These are phyloP conservation scores for Radiomyces spectabilis DNA, from an alignment of 192 early-diverging fungal genomes.

Conservation along the genomic window DNA sequence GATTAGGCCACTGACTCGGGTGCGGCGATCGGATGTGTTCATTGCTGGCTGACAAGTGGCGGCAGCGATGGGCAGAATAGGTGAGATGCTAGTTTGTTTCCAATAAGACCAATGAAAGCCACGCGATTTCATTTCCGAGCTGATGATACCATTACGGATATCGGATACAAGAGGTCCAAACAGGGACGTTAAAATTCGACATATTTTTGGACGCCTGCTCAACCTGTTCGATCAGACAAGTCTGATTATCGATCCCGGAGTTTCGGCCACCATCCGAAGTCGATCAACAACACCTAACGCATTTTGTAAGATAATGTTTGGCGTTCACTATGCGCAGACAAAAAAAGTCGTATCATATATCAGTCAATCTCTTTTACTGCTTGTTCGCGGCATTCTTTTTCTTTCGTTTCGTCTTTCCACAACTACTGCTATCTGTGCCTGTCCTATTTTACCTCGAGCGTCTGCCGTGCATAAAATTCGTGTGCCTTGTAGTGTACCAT, in stretches of 20 bases:
- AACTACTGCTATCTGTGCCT: too few species aligned
- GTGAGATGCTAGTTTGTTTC: too few species aligned
- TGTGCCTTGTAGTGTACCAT: too few species aligned
- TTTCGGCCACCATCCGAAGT: slow-evolving; percentile 27
- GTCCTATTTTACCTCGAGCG: too few species aligned
- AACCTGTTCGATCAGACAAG: slow-evolving; percentile 22
- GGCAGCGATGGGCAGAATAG: slow-evolving; percentile 49
- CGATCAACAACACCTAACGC: slow-evolving; percentile 45
- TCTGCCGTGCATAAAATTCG: too few species aligned
- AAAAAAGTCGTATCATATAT: too few species aligned
- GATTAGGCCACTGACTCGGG: neutral
- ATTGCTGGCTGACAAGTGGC: slow-evolving; percentile 8
- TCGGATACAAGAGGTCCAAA: slow-evolving; percentile 44
- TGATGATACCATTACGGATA: slow-evolving; percentile 40
- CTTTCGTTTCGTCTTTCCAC: too few species aligned
- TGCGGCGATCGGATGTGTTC: slow-evolving; percentile 4
- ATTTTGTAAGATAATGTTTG: slow-evolving; percentile 44
- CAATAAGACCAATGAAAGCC: too few species aligned
- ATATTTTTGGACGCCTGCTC: slow-evolving; percentile 52
- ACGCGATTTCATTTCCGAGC: slow-evolving; percentile 48
- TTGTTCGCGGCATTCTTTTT: too few species aligned
- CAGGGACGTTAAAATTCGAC: slow-evolving; percentile 59
- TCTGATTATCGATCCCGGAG: slow-evolving; percentile 15
- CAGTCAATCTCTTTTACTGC: too few species aligned
- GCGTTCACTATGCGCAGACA: slow-evolving; percentile 25